Conservation (phyloP, 257 asterid species). For the Ajuga chamaepitys region DNA sequence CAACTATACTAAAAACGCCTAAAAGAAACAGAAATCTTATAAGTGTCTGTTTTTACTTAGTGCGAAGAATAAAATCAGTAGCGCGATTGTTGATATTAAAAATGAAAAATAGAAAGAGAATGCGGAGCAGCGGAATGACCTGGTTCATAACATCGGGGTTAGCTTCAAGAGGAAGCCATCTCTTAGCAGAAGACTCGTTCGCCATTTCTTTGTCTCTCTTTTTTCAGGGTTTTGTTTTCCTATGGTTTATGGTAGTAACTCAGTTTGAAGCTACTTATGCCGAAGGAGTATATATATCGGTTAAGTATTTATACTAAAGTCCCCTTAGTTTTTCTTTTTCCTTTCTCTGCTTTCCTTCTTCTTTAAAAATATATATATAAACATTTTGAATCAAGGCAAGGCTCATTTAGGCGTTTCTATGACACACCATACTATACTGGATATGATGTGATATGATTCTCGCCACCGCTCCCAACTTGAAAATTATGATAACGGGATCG, state of each 20-base stretch:
- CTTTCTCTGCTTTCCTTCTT: too few species aligned
- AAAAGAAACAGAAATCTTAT: too few species aligned
- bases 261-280: neutral
- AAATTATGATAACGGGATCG: too few species aligned
- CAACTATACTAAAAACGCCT: neutral
- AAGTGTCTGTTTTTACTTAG: neutral
- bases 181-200: slow-evolving; percentile 43
- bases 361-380: too few species aligned
- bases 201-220: slow-evolving; percentile 39
- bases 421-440: too few species aligned
- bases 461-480: too few species aligned
- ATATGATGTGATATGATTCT: too few species aligned
- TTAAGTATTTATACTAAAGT: neutral
- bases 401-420: too few species aligned
- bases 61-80: neutral
- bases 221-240: neutral
- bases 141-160: slow-evolving; percentile 96
- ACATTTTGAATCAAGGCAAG: too few species aligned
- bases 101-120: neutral
- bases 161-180: slow-evolving; percentile 99
- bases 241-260: neutral
- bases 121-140: slow-evolving; percentile 35
- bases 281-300: neutral
- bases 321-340: neutral
- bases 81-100: neutral